A percentile compares a stretch with the other conserved stretches of the same genome.
phyloP scores from a whole-genome alignment of 2,329 filamentous ascomycete genomes.

The Myriangium duriaei region DNA sequence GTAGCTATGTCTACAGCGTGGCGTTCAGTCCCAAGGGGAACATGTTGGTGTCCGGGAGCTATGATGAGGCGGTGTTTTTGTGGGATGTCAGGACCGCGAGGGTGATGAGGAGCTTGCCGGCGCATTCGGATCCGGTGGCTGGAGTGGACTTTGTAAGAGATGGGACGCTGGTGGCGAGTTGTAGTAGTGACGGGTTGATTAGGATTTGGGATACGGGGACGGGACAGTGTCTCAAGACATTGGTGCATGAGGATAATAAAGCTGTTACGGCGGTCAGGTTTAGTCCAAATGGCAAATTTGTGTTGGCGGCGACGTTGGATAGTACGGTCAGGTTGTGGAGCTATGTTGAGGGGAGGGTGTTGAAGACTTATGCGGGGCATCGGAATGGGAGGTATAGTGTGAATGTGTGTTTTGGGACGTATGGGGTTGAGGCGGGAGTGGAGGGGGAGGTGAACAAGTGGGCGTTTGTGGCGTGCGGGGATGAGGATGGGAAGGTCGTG shows the following conservation, averaged over 20 bases:
- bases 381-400: constrained; percentile 72
- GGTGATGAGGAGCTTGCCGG: constrained; percentile 80
- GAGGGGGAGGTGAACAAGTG: constrained; percentile 15
- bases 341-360: constrained; percentile 78
- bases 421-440: constrained; percentile 28
- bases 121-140: constrained; percentile 87
- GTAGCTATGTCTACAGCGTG: constrained; percentile 90
- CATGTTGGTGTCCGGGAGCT: constrained; percentile 86
- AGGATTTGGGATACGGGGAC: constrained; percentile 94
- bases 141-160: constrained; percentile 89
- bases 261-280: constrained; percentile 83
- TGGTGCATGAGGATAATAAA: constrained; percentile 93
- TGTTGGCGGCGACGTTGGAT: constrained; percentile 85
- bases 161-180: constrained; percentile 83
- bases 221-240: constrained; percentile 84
- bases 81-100: constrained; percentile 88
- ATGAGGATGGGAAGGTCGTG: constrained; percentile 73
- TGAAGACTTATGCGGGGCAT: constrained; percentile 97
- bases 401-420: constrained; percentile 69
- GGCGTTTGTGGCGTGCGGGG: constrained; percentile 68
- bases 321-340: constrained; percentile 87
- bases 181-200: constrained; percentile 80
- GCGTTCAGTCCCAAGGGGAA: constrained; percentile 98
- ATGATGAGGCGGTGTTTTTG: constrained; percentile 91
- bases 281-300: constrained; percentile 83